Base-by-base conservation (phyloP, 139 green algal genomes). In the Volvox reticuliferus region DNA sequence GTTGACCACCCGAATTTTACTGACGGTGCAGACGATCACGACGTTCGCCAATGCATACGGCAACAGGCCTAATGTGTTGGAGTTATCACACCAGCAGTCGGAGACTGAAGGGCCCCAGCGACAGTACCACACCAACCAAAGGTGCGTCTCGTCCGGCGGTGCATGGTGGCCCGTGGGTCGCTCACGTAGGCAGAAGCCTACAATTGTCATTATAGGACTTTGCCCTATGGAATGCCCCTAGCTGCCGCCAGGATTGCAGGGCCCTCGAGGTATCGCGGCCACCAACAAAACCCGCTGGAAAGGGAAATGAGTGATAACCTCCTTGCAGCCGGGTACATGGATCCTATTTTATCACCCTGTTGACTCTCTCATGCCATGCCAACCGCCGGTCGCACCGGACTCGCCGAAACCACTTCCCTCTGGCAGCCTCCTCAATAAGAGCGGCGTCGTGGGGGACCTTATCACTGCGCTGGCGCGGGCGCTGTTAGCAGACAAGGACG, bases 81-180 rank as follows among this genome's bases (percentile, higher is more conserved):
- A 92, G 1, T 50, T 92, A 6, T 50, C 82, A 1, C 50, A 75
- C 18, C 86, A 83, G 71, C 85, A 73, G 14, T 28, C 28, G 1
- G 76, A 86, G 6, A 2, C 62, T 24, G 76, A 91, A 0, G 76
- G 61, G 9, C 28, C 76, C 0, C 87, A 92, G 82, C 87, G 87
- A 6, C 92, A 94, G 77, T 94, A 92, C 78, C 82, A 88, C 67
- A 73, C 61, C 14, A 93, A 94, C 82, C 92, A 94, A 50, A 91
- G 71, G 92, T 94, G 28, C 78, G 84, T 62, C 2, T 13, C 3
- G 1, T 35, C n/a, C 35, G 1, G 2, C 16, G 21, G 1, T 20
- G 65, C 65, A 55, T 55, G 75, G 17, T 24, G 75, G n/a, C 30
- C 75, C 75, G 30, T 81, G 75, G 75, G 75, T 81, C 32, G 75